Conservation (phyloP, 2,329 filamentous ascomycete genomes). For the Xylaria sp. region DNA sequence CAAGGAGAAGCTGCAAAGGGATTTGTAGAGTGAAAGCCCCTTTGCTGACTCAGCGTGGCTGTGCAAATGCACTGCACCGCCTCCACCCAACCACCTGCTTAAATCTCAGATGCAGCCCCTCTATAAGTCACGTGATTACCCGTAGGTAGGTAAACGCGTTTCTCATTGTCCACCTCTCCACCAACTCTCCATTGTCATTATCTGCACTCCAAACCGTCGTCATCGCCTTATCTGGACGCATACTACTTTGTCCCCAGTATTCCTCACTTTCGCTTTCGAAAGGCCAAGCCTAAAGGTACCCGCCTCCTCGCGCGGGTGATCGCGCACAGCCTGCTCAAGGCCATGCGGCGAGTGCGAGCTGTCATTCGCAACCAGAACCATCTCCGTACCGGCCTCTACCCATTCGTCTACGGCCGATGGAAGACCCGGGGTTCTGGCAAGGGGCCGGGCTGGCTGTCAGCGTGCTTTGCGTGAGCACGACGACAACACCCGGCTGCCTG, state of each 20-base stretch:
- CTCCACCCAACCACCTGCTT: conserved; percentile 4
- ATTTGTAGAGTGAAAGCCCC: not conserved
- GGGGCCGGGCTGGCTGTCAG: conserved; percentile 32
- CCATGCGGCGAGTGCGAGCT: conserved; percentile 36
- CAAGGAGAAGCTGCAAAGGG: too few species aligned
- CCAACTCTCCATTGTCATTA: not conserved
- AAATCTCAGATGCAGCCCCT: conserved; percentile 18
- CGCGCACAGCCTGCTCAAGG: conserved; percentile 40
- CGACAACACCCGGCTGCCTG: conserved; percentile 28
- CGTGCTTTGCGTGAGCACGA: conserved; percentile 19
- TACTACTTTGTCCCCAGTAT: conserved; percentile 10
- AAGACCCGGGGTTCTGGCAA: conserved; percentile 41
- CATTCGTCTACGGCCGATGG: conserved; percentile 39
- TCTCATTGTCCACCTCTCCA: conserved; percentile 2
- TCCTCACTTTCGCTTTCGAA: conserved; percentile 19
- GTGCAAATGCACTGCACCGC: not conserved
- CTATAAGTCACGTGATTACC: conserved; percentile 21
- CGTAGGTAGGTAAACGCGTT: not conserved
- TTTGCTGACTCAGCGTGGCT: not conserved
- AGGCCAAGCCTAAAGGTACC: conserved; percentile 35
- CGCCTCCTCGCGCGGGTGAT: conserved; percentile 38
- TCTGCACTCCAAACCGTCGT: conserved; percentile 9
- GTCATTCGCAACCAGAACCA: conserved; percentile 39
- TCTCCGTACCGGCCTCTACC: conserved; percentile 38
- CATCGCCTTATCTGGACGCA: conserved; percentile 23